Evolutionary conservation across 2,329 filamentous ascomycete species (phyloP).

Genomic region (Rutstroemia sp.): DNA sequence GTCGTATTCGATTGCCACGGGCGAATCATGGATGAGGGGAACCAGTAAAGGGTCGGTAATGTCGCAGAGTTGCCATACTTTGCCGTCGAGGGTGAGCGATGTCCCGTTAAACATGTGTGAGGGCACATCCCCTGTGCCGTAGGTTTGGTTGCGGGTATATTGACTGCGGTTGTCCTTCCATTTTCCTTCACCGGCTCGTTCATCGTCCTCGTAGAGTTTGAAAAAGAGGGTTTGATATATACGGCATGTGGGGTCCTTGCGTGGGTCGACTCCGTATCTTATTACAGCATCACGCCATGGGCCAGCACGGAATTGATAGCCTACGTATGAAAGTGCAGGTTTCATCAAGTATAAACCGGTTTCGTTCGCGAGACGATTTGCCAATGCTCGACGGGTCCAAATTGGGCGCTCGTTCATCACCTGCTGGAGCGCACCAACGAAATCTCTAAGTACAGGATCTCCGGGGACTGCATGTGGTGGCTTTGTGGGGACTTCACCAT

Average conservation of each 20-base stretch:
- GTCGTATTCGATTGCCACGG: constrained; percentile 53
- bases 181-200: constrained; percentile 15
- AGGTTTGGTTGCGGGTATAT: constrained; percentile 18
- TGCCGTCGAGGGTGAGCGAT: constrained; percentile 68
- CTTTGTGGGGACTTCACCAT: constrained; percentile 15
- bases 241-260: constrained; percentile 66
- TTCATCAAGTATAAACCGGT: constrained; percentile 54
- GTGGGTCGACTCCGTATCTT: constrained; percentile 78
- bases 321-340: constrained; percentile 72
- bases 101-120: constrained; percentile 81
- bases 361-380: constrained; percentile 58
- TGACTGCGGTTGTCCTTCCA: constrained; percentile 18
- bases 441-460: constrained; percentile 50
- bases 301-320: constrained; percentile 87
- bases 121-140: constrained; percentile 19
- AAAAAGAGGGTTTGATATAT: constrained; percentile 87
- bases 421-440: constrained; percentile 55
- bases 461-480: constrained; percentile 15
- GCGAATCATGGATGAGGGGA: constrained; percentile 55
- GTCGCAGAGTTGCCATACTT: constrained; percentile 92
- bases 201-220: constrained; percentile 46
- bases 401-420: constrained; percentile 71
- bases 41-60: constrained; percentile 72
- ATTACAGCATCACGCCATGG: constrained; percentile 88
- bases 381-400: constrained; percentile 76